Evolutionary conservation across 169 alveolate species (phyloP).

Genomic region (Eimeria brunetti): DNA sequence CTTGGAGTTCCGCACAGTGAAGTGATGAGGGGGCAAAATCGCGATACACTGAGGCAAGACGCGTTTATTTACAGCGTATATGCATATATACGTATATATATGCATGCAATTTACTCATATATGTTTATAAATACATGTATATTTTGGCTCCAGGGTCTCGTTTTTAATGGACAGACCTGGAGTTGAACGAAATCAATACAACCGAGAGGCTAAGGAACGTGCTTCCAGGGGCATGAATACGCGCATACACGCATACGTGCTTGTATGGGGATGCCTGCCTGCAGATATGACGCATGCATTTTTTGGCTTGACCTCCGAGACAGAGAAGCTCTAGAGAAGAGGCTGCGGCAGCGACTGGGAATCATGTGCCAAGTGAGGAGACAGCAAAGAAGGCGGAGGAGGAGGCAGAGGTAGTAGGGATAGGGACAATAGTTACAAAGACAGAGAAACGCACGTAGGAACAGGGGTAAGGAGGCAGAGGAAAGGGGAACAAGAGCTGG

Average conservation of each 20-base stretch:
- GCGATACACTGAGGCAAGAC: background rate
- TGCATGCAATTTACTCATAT: background rate
- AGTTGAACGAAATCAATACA: no score
- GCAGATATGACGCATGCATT: conserved; percentile 76
- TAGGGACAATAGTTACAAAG: background rate
- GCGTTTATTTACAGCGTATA: background rate
- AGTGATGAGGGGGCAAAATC: conserved; percentile 28
- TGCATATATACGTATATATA: background rate
- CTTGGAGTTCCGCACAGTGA: conserved; percentile 70
- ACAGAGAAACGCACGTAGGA: background rate
- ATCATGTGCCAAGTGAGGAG: conserved; percentile 46
- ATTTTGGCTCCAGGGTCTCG: no score
- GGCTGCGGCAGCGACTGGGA: conserved; percentile 22
- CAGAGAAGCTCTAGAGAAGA: background rate
- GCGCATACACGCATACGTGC: background rate
- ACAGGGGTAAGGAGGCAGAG: background rate
- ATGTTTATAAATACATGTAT: background rate
- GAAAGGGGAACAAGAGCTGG: no score
- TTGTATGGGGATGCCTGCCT: background rate
- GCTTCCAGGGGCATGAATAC: background rate
- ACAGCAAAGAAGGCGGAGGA: background rate
- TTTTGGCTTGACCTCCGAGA: conserved; percentile 72
- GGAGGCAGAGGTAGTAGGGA: background rate
- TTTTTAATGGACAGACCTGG: no score
- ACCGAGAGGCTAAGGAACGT: no score